Percentiles rank a stretch among this genome's conserved stretches.
phyloP scores from a whole-genome alignment of 2,329 filamentous ascomycete genomes.

The Penicillium palitans region DNA sequence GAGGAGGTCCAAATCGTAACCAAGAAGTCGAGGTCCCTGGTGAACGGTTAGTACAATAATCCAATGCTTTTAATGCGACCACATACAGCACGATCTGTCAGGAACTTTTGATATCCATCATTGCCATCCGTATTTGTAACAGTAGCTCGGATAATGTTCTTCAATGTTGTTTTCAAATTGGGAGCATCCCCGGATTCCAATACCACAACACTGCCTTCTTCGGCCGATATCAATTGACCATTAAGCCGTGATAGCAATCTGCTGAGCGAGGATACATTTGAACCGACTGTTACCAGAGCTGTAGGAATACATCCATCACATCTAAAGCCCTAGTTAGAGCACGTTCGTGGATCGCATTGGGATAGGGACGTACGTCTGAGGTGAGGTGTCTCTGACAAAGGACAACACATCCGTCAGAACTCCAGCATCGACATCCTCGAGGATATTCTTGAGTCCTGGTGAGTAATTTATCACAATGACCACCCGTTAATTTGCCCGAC shows the following conservation, averaged over 20 bases:
- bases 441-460: slow-evolving; percentile 31
- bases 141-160: slow-evolving; percentile 47
- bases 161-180: slow-evolving; percentile 49
- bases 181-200: slow-evolving; percentile 48
- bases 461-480: slow-evolving; percentile 1
- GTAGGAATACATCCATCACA: slow-evolving; percentile 44
- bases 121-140: slow-evolving; percentile 42
- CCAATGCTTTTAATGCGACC: neutral
- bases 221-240: slow-evolving; percentile 31
- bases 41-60: slow-evolving; percentile 14
- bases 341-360: neutral
- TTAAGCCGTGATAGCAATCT: slow-evolving; percentile 42
- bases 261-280: slow-evolving; percentile 45
- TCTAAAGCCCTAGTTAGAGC: slow-evolving; percentile 27
- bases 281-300: slow-evolving; percentile 45
- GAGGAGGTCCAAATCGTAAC: slow-evolving; percentile 50
- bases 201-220: slow-evolving; percentile 40
- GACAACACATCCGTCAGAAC: slow-evolving; percentile 40
- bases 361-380: slow-evolving; percentile 35
- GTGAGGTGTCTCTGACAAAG: slow-evolving; percentile 40
- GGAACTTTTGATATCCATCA: slow-evolving; percentile 41
- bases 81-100: slow-evolving; percentile 42
- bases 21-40: slow-evolving; percentile 44
- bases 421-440: slow-evolving; percentile 43
- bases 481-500: slow-evolving; percentile 2